Evolutionary conservation across 169 alveolate species (phyloP).

Genomic region (Cryptosporidium felis): DNA sequence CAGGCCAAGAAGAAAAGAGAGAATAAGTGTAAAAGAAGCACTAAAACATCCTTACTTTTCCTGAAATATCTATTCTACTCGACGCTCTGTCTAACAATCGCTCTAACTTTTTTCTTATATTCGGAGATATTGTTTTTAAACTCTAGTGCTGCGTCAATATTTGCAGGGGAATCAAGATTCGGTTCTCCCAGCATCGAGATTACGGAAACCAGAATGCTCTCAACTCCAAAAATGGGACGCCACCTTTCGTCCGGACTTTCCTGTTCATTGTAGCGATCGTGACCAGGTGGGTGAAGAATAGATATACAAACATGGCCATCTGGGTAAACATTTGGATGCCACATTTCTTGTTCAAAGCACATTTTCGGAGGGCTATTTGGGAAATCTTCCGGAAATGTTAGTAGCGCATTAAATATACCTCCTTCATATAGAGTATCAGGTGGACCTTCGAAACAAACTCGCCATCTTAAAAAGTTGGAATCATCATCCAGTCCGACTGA

Average conservation of each 20-base stretch:
- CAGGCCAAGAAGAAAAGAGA: slow-evolving; percentile 29
- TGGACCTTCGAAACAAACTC: slow-evolving; percentile 96
- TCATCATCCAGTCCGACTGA: slow-evolving; percentile 97
- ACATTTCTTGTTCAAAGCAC: slow-evolving; percentile 95
- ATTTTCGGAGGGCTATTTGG: slow-evolving; percentile 98
- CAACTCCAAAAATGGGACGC: slow-evolving; percentile 98
- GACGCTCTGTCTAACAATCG: slow-evolving; percentile 79
- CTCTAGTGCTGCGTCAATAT: slow-evolving; percentile 93
- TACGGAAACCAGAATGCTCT: slow-evolving; percentile 92
- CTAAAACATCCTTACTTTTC: slow-evolving; percentile 58
- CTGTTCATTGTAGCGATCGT: slow-evolving; percentile 92
- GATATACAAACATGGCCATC: slow-evolving; percentile 97
- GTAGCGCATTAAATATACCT: slow-evolving; percentile 93
- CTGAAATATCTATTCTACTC: not conserved
- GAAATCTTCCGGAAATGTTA: slow-evolving; percentile 95
- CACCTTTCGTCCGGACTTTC: slow-evolving; percentile 98
- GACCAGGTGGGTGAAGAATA: slow-evolving; percentile 96
- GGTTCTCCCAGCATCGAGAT: slow-evolving; percentile 97
- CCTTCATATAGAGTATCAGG: slow-evolving; percentile 96
- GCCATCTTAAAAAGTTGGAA: slow-evolving; percentile 91
- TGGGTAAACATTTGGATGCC: slow-evolving; percentile 96
- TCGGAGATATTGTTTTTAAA: slow-evolving; percentile 84
- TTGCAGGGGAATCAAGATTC: slow-evolving; percentile 96
- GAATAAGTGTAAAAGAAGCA: slow-evolving; percentile 39
- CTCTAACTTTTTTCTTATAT: slow-evolving; percentile 89